A percentile compares a stretch with the other conserved stretches of the same genome.
These are phyloP conservation scores for Pseudotsuga menziesii DNA, from an alignment of 75 land plant genomes.

Conservation along the genomic window DNA sequence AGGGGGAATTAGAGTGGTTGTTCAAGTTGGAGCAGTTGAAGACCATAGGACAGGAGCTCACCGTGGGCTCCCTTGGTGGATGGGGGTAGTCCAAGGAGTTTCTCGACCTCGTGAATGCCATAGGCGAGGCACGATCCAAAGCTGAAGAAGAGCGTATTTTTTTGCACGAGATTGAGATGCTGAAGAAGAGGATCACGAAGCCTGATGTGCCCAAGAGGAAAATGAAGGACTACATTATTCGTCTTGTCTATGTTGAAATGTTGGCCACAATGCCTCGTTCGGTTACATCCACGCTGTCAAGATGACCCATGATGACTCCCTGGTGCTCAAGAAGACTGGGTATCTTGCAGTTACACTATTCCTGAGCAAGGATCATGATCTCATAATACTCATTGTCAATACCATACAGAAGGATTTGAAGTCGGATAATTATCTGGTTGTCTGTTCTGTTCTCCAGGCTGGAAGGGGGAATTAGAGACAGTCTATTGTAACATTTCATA, in stretches of 20 bases:
- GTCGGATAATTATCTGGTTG: too few relatives aligned
- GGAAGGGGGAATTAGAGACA: too few relatives aligned
- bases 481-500: too few relatives aligned
- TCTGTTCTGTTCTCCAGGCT: too few relatives aligned
- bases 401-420: too few relatives aligned
- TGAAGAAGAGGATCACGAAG: slow-evolving; percentile 66
- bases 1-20: background rate
- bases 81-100: slow-evolving; percentile 87
- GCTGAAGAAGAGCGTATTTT: slow-evolving; percentile 95
- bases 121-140: slow-evolving; percentile 95
- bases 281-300: slow-evolving; percentile 97
- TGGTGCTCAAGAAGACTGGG: slow-evolving; percentile 76
- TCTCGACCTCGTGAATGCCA: slow-evolving; percentile 86
- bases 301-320: slow-evolving; percentile 90
- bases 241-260: slow-evolving; percentile 94
- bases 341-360: too few relatives aligned
- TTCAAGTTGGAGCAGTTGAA: slow-evolving; percentile 84
- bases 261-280: slow-evolving; percentile 97
- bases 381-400: too few relatives aligned
- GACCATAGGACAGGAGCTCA: slow-evolving; percentile 94
- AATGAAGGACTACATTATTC: slow-evolving; percentile 93
- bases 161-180: slow-evolving; percentile 69
- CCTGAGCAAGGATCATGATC: too few relatives aligned
- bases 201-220: slow-evolving; percentile 88
- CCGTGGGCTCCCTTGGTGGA: slow-evolving; percentile 91